phyloP scores from a whole-genome alignment of 2,329 filamentous ascomycete genomes.

The Aspergillus sp. region DNA sequence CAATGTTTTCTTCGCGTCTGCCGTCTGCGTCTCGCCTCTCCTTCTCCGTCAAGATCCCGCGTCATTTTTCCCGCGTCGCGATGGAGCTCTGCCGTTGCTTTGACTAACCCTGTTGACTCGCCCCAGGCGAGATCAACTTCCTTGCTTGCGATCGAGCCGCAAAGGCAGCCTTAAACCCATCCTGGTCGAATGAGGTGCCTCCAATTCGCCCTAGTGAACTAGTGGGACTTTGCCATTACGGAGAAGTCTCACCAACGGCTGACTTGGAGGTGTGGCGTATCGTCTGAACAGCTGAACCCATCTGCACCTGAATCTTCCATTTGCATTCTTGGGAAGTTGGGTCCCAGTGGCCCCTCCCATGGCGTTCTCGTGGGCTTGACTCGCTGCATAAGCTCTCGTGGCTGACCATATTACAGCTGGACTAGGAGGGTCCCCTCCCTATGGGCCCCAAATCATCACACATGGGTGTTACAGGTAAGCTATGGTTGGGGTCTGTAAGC shows the following conservation, averaged over 20 bases:
- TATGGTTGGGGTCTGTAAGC: conserved; percentile 14
- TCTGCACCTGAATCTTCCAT: conserved; percentile 17
- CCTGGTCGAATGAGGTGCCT: conserved; percentile 5
- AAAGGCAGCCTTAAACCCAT: conserved; percentile 14
- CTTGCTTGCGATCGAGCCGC: conserved; percentile 12
- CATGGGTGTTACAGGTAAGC: conserved; percentile 10
- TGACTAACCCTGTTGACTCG: neutral
- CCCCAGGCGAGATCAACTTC: conserved; percentile 5
- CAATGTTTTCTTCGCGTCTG: neutral
- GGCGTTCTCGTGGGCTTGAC: conserved; percentile 15
- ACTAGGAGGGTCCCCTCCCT: conserved; percentile 16
- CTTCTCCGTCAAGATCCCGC: neutral
- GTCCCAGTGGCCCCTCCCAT: conserved; percentile 16
- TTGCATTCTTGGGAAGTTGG: conserved; percentile 16
- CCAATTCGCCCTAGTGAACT: conserved; percentile 19
- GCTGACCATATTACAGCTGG: conserved; percentile 26
- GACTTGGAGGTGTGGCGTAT: conserved; percentile 22
- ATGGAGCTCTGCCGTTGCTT: neutral
- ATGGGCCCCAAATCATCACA: conserved; percentile 6
- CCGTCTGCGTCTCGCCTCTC: neutral
- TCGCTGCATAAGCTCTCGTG: conserved; percentile 22
- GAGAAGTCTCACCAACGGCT: conserved; percentile 10
- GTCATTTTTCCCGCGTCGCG: neutral
- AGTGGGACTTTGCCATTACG: conserved; percentile 20
- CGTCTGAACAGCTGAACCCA: conserved; percentile 23